Conservation (phyloP, 805 yeast species). For the Lipomyces starkeyi region DNA sequence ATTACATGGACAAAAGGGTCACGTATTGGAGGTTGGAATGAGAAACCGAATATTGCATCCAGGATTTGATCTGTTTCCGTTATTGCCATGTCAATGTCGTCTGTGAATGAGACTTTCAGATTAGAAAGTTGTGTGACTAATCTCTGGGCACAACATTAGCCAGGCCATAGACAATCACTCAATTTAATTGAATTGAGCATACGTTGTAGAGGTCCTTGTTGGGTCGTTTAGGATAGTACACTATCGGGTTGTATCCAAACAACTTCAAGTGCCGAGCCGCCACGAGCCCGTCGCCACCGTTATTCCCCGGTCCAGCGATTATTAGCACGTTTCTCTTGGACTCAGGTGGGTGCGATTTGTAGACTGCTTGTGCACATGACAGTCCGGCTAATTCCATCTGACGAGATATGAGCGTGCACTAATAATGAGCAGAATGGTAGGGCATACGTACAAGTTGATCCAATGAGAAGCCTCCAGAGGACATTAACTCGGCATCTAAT, state of each 20-base stretch:
- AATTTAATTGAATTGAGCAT: not conserved
- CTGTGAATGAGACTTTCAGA: constrained; percentile 65
- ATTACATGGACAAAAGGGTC: constrained; percentile 68
- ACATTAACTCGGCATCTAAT: constrained; percentile 87
- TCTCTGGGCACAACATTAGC: constrained; percentile 44
- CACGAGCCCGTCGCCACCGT: constrained; percentile 94
- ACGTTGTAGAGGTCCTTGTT: constrained; percentile 50
- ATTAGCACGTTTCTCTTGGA: constrained; percentile 59
- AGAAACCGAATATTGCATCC: constrained; percentile 91
- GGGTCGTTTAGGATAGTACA: constrained; percentile 78
- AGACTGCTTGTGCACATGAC: constrained; percentile 88
- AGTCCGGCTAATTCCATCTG: constrained; percentile 95
- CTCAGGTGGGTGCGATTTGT: constrained; percentile 65
- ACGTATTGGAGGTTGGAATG: constrained; percentile 87
- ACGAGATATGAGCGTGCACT: constrained; percentile 43
- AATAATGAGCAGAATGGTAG: not conserved
- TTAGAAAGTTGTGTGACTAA: constrained; percentile 70
- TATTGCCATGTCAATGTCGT: constrained; percentile 49
- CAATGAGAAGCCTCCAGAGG: constrained; percentile 76
- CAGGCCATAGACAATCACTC: constrained; percentile 6
- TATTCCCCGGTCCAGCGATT: constrained; percentile 94
- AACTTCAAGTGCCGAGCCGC: constrained; percentile 89
- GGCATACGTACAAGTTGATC: constrained; percentile 64
- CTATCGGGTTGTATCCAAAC: constrained; percentile 76
- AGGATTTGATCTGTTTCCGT: constrained; percentile 57